Evolutionary conservation across 1,139 yeast species (phyloP).

Genomic region (Yamadazyma epiphylla): DNA sequence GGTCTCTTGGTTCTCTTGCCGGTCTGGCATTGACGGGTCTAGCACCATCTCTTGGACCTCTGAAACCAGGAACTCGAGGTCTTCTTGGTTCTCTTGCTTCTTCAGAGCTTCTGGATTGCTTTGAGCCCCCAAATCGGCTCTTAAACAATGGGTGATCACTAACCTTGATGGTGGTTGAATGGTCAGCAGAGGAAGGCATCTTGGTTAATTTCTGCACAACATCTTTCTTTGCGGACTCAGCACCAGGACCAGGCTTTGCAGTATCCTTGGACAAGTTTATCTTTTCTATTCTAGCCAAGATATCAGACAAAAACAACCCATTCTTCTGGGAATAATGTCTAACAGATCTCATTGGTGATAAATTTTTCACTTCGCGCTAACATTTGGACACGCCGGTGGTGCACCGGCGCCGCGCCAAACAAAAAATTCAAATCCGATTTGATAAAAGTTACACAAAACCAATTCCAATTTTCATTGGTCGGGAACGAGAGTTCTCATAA

Average conservation of each 20-base stretch:
- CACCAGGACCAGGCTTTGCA: neutral
- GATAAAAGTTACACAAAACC: slow-evolving; percentile 9
- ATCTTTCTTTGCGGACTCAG: neutral
- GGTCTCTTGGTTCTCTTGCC: slow-evolving; percentile 1
- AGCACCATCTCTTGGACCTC: slow-evolving; percentile 1
- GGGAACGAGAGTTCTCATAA: too few relatives aligned
- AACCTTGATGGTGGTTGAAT: too few relatives aligned
- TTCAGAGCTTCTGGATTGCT: too few relatives aligned
- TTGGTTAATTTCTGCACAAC: too few relatives aligned
- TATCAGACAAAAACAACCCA: slow-evolving; percentile 11
- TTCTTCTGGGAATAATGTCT: slow-evolving; percentile 9
- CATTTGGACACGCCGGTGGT: neutral
- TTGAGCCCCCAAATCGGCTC: too few relatives aligned
- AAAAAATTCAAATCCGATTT: too few relatives aligned
- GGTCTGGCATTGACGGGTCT: slow-evolving; percentile 2
- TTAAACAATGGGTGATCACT: slow-evolving; percentile 23
- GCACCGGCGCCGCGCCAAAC: slow-evolving; percentile 1
- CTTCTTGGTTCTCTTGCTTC: slow-evolving; percentile 5
- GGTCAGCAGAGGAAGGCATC: slow-evolving; percentile 1
- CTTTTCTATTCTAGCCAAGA: slow-evolving; percentile 13
- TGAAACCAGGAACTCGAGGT: slow-evolving; percentile 2
- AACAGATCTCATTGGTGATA: slow-evolving; percentile 4
- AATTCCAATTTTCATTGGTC: slow-evolving; percentile 4
- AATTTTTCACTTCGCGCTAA: neutral
- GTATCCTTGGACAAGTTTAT: slow-evolving; percentile 7